These are phyloP conservation scores for Mortierella antarctica DNA, from an alignment of 192 early-diverging fungal species.

Conservation along the genomic window DNA sequence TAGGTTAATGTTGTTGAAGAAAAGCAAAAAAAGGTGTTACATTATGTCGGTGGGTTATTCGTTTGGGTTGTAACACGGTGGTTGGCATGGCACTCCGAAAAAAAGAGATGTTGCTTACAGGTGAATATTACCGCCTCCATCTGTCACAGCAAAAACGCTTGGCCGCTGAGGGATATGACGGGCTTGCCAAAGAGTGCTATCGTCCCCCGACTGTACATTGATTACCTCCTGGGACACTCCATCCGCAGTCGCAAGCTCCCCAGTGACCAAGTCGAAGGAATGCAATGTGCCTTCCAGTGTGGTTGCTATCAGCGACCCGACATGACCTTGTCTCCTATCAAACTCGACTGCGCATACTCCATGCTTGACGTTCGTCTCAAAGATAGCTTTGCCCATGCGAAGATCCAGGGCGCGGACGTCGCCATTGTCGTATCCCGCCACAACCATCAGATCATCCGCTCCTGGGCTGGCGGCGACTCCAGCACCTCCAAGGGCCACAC, in stretches of 20 bases:
- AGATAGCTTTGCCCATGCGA: conserved; percentile 9
- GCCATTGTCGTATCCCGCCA: conserved; percentile 35
- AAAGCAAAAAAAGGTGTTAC: neutral
- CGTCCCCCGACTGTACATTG: conserved; percentile 23
- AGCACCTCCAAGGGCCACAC: conserved; percentile 12
- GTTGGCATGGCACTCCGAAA: neutral
- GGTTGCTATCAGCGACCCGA: conserved; percentile 12
- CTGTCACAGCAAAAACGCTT: conserved; percentile 28
- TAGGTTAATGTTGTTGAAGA: neutral
- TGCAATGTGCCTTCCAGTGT: conserved; percentile 31
- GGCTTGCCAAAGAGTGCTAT: conserved; percentile 41
- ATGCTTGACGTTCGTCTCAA: conserved; percentile 31
- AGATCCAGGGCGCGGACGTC: conserved; percentile 37
- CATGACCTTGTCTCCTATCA: conserved; percentile 12
- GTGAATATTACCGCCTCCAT: conserved; percentile 28
- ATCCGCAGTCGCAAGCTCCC: neutral
- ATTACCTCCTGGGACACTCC: conserved; percentile 6
- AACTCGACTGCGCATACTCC: conserved; percentile 37
- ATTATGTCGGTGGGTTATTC: no score
- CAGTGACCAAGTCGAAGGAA: conserved; percentile 11
- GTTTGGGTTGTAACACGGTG: no score
- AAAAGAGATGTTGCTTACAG: conserved; percentile 10
- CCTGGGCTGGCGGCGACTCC: neutral
- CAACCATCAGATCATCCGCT: conserved; percentile 23
- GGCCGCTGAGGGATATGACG: conserved; percentile 38